phyloP scores from a whole-genome alignment of 179 eudicot genomes.

The Carnegiea gigantea region DNA sequence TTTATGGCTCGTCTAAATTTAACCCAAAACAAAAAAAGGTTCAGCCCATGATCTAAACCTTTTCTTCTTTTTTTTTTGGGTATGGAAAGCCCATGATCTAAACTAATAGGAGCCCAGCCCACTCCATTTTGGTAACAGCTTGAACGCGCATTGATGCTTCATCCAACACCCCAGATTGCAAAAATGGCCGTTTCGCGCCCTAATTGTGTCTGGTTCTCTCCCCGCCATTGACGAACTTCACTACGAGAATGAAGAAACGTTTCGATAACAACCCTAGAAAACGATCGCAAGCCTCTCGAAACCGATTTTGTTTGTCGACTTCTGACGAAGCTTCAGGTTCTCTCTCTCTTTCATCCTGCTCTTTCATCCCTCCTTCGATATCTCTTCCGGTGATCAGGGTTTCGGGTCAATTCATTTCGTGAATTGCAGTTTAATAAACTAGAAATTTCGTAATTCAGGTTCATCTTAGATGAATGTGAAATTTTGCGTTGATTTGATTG shows the following conservation, averaged over 20 bases:
- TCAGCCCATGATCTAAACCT: no score
- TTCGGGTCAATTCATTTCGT: not conserved
- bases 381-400: conserved; percentile 1
- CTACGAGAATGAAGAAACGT: conserved; percentile 18
- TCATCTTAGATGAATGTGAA: not conserved
- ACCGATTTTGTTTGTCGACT: not conserved
- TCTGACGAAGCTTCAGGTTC: conserved; percentile 18
- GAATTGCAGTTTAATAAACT: not conserved
- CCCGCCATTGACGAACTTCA: not conserved
- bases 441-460: not conserved
- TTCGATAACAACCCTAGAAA: conserved; percentile 14
- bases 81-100: not conserved
- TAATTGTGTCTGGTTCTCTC: not conserved
- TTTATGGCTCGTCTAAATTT: no score
- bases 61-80: no score
- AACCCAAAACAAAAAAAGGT: no score
- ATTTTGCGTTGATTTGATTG: not conserved
- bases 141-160: not conserved
- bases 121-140: not conserved
- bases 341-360: not conserved
- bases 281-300: not conserved
- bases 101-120: not conserved
- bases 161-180: not conserved
- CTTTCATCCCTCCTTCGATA: no score
- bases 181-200: conserved; percentile 5